Base-by-base conservation (phyloP, 345 rosid species). In the Garcia nutans region DNA sequence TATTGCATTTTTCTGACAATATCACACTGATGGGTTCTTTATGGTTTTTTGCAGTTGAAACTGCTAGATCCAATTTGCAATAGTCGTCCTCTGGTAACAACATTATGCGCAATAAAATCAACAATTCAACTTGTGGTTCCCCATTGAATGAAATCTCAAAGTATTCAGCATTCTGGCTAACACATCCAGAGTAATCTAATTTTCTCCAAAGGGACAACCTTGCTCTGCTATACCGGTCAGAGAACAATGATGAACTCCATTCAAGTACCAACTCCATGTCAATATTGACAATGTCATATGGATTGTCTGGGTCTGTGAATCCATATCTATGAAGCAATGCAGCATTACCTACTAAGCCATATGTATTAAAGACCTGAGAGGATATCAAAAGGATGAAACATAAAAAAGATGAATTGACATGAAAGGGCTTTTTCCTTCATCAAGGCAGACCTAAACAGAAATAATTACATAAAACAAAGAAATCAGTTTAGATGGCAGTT, bases 251-350 rank as follows among this genome's bases (percentile, higher is more conserved):
- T 56, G 83, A 71, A 80, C 93, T 82, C 97, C 97, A 91, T 76
- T 84, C 71, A 15, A 85, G 82, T 57, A 92, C 93, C 81, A 94
- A 80, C 58, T 89, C 98, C 77, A 94, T 62, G 75, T 94, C 98
- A 26, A 94, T 94, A 76, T 92, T 94, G 68, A 94, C 89, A 33
- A 94, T 92, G 78, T 89, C 90, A 69, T 78, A 94, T 8, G 84
- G 87, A 72, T 94, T 94, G 72, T 87, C 79, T 8, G 77, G 84
- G 84, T 94, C 98, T 16, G 98, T 87, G 79, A 94, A 94, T 45
- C 98, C 98, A 47, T 94, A 94, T 71, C 97, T 91, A 74, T 94
- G 96, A 61, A 94, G 92, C 87, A 94, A 84, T 61, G 94, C 96
- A 73, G 98, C 98, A 77, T 92, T 94, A 56, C 98, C 97, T 73